phyloP scores from a whole-genome alignment of 306 rosid genomes.

The Cicer yamashitae region DNA sequence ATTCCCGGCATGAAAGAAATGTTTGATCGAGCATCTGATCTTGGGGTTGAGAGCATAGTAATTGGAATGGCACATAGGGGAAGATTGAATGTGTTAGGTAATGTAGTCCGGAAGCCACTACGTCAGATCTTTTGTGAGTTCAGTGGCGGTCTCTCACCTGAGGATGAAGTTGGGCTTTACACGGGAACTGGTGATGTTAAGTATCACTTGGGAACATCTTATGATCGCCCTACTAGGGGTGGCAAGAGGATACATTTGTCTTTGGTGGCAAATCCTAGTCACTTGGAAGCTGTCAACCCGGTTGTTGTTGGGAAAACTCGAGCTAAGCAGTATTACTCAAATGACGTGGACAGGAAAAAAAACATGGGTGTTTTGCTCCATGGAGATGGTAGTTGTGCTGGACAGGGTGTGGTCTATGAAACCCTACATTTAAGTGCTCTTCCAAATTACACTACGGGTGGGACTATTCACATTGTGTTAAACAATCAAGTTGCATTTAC shows the following conservation, averaged over 20 bases:
- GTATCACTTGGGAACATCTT: conserved; percentile 93
- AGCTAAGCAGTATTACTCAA: conserved; percentile 86
- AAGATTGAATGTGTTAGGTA: conserved; percentile 88
- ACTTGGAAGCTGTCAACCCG: conserved; percentile 95
- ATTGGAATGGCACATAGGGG: conserved; percentile 95
- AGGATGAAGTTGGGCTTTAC: conserved; percentile 87
- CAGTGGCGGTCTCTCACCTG: conserved; percentile 81
- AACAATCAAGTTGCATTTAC: conserved; percentile 98
- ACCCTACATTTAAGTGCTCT: conserved; percentile 96
- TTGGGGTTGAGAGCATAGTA: conserved; percentile 95
- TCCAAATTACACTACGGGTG: conserved; percentile 94
- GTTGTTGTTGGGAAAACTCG: conserved; percentile 95
- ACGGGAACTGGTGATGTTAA: conserved; percentile 98
- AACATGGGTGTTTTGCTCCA: conserved; percentile 88
- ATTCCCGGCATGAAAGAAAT: conserved; percentile 98
- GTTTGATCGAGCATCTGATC: conserved; percentile 93
- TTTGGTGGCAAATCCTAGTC: conserved; percentile 95
- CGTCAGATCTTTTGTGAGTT: conserved; percentile 92
- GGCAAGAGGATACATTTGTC: conserved; percentile 85
- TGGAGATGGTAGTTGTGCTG: conserved; percentile 99
- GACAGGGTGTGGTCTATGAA: conserved; percentile 98
- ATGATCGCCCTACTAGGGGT: conserved; percentile 93
- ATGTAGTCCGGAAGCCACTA: conserved; percentile 90
- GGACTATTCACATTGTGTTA: conserved; percentile 88
- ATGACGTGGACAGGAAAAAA: conserved; percentile 75